A percentile compares a stretch with the other conserved stretches of the same genome.
Conservation (phyloP, 768 basidiomycete genomes). For the Mycena floridula region DNA sequence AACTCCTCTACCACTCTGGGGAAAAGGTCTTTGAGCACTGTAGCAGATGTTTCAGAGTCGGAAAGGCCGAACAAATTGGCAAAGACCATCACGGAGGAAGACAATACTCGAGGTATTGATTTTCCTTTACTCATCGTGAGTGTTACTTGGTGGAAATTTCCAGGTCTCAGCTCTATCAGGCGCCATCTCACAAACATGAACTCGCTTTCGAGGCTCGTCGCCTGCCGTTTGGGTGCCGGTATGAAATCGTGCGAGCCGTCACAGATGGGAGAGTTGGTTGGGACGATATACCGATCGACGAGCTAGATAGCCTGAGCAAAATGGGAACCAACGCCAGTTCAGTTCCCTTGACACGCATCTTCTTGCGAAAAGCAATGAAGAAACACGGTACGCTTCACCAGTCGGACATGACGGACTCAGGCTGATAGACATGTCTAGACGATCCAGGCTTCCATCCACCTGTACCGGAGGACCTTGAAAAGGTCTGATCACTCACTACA, state of each 20-base stretch:
- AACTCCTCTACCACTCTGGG: too few relatives aligned
- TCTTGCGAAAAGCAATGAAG: too few relatives aligned
- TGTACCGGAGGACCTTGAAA: not conserved
- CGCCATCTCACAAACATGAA: not conserved
- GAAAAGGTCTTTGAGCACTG: too few relatives aligned
- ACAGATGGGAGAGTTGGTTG: slow-evolving; percentile 13
- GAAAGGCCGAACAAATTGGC: too few relatives aligned
- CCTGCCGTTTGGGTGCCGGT: slow-evolving; percentile 28
- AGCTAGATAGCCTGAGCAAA: slow-evolving; percentile 14
- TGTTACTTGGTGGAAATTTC: too few relatives aligned
- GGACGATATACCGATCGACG: slow-evolving; percentile 14
- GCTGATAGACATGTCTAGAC: not conserved
- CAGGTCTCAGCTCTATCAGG: too few relatives aligned
- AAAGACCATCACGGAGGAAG: too few relatives aligned
- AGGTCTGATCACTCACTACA: not conserved
- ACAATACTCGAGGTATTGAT: too few relatives aligned
- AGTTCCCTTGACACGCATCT: too few relatives aligned
- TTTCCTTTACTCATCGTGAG: too few relatives aligned
- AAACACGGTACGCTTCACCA: not conserved
- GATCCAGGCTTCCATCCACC: not conserved
- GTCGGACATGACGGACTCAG: not conserved
- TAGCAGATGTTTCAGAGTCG: too few relatives aligned
- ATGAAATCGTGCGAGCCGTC: slow-evolving; percentile 31
- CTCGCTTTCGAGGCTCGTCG: slow-evolving; percentile 6
- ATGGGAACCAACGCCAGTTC: slow-evolving; percentile 18